Base-by-base conservation (phyloP, 305 asterid species). In the Solanum hybrid region DNA sequence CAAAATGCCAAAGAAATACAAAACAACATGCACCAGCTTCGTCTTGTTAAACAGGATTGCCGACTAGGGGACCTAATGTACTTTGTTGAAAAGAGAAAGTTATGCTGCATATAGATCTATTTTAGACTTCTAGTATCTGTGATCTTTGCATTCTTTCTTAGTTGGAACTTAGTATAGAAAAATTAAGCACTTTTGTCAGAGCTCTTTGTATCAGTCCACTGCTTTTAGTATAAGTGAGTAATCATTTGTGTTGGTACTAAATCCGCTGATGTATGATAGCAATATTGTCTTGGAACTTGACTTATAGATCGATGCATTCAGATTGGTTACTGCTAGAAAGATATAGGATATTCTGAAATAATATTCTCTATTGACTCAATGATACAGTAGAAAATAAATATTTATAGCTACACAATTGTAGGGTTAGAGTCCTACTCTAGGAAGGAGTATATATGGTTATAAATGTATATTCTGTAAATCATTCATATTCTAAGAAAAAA, bases 241-340 rank as follows among this genome's bases (percentile, higher is more conserved):
- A 14, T 46, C 64, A 46, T 46, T 46, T 46, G 64, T 14, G 64
- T 46, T 46, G 64, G 64, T 46, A 46, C 22, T 13, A 5, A 46
- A 46, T 46, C 20, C 7, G 22, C 22, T 46, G 64, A 46, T 14
- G 64, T 14, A 46, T 46, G 22, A 14, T 14, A 46, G 64, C 20
- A 46, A 46, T 5, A 13, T 46, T 46, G 20, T 46, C 20, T 46
- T 46, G 60, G 60, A 13, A 46, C 60, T 46, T 3, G 17, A 46
- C 60, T 46, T 46, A 13, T 46, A 46, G 56, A 42, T 42, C 56
- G 20, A 46, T 46, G 60, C 60, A 46, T 42, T 42, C 17, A 42
- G 56, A 42, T 42, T 42, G 17, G 56, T 42, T 12, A 42, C 98
- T 96, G 91, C 94, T 46, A 46, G 64, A 46, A 46, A 46, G 64